Conservation (phyloP, 1,284 basidiomycete genomes). For the Naganishia liquefaciens region DNA sequence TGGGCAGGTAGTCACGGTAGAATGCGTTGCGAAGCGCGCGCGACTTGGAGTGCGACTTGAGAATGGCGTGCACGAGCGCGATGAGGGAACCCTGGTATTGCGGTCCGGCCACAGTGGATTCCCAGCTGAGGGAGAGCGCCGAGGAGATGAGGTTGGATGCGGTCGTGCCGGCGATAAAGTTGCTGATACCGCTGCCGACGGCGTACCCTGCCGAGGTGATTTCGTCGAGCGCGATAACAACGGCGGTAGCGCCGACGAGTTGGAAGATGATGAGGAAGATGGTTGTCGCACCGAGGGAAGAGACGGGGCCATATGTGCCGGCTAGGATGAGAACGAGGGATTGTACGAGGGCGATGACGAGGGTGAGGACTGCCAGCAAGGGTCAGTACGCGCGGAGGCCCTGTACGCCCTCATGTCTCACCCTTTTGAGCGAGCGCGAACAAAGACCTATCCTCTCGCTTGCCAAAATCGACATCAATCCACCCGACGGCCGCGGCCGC, state of each 20-base stretch:
- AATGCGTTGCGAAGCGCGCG: constrained; percentile 11
- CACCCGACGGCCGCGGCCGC: constrained; percentile 11
- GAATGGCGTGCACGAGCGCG: constrained; percentile 5
- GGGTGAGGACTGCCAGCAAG: constrained; percentile 9
- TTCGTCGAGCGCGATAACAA: constrained; percentile 17
- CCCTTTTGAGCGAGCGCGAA: constrained; percentile 18
- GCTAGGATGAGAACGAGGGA: constrained; percentile 13
- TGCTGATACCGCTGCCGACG: constrained; percentile 19
- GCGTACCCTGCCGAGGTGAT: constrained; percentile 15
- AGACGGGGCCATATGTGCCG: constrained; percentile 16
- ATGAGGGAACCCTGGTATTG: constrained; percentile 25
- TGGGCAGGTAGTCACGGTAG: constrained; percentile 24
- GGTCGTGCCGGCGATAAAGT: constrained; percentile 23
- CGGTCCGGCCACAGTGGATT: constrained; percentile 14
- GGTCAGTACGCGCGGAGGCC: background rate
- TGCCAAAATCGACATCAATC: constrained; percentile 16
- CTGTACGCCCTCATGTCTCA: background rate
- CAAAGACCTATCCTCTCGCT: constrained; percentile 20
- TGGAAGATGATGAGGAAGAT: constrained; percentile 27
- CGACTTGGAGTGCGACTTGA: constrained; percentile 22
- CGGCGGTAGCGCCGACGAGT: constrained; percentile 8
- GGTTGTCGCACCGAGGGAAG: constrained; percentile 2
- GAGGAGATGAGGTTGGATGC: constrained; percentile 21
- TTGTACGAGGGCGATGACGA: constrained; percentile 16
- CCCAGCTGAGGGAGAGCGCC: constrained; percentile 14